Evolutionary conservation across 257 asterid genomes (phyloP), one percentile per base, ranked within the genome.

Genomic region (Parsonsia alboflavescens): DNA sequence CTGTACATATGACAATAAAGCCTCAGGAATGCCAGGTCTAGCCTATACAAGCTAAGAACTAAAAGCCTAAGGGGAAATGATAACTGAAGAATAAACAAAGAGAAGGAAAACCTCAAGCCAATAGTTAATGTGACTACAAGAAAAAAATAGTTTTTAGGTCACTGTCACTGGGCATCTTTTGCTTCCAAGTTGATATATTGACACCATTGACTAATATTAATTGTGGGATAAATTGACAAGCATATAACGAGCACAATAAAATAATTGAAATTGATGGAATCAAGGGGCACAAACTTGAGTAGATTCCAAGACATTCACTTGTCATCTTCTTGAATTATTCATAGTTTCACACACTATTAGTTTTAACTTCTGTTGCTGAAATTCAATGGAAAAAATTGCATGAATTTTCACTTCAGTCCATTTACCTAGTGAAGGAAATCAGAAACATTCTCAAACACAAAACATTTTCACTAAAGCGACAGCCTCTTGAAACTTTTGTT

Each of bases 281-380:
- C 69, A 36, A 49, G 12, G 26, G 6, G 68, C 52, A 69, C 73
- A 59, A 68, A 72, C 8, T 53, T 76, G 62, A 44, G 13, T 39
- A 44, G 82, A 84, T 84, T 71, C 87, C 78, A 76, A 41, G n/a
- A 1, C 63, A 48, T 70, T 2, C 41, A 54, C 77, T 84, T 76
- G 84, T 78, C 73, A 49, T 73, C 28, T 70, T 66, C 72, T 58
- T 46, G 6, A 0, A 36, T 65, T 62, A 76, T 58, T 54, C 4
- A 80, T 0, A 7, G 64, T 19, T 71, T 44, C 39, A 54, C 61
- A 50, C 36, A 26, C 61, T 8, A 3, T 57, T 26, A 63, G 8
- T 64, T 24, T 11, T 21, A 53, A 13, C 41, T 42, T 42, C 33
- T 44, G 42, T n/a, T 16, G 26, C 22, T 48, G 77, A 56, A 72